A percentile compares a stretch with the other conserved stretches of the same genome.
These are phyloP conservation scores for Terfezia claveryi DNA, from an alignment of 495 filamentous ascomycete species.

Conservation along the genomic window DNA sequence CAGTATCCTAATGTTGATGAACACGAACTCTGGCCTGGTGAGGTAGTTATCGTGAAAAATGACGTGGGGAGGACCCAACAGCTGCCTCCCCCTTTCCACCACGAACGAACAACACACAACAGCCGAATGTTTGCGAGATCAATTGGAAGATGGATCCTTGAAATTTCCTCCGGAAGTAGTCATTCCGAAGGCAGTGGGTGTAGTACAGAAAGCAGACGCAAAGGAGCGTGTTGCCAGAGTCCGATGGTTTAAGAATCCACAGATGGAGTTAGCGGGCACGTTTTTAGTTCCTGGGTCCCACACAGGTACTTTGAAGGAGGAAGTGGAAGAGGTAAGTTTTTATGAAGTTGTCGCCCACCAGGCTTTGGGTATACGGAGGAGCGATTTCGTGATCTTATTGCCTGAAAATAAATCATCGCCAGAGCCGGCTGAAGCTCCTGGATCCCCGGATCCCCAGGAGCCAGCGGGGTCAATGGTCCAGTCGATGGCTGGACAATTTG, in stretches of 20 bases:
- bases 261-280: slow-evolving; percentile 22
- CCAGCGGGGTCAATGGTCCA: not conserved
- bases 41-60: slow-evolving; percentile 30
- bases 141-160: slow-evolving; percentile 2
- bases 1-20: slow-evolving; percentile 30
- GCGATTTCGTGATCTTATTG: slow-evolving; percentile 30
- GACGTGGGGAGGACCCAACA: slow-evolving; percentile 4
- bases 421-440: not conserved
- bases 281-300: slow-evolving; percentile 19
- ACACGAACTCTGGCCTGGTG: slow-evolving; percentile 37
- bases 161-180: slow-evolving; percentile 4
- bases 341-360: slow-evolving; percentile 32
- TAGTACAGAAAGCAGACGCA: slow-evolving; percentile 37
- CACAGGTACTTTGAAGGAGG: slow-evolving; percentile 23
- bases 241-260: slow-evolving; percentile 29
- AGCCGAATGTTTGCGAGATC: slow-evolving; percentile 2
- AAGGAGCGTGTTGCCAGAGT: slow-evolving; percentile 31
- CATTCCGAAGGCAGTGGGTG: slow-evolving; percentile 27
- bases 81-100: not conserved
- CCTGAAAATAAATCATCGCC: slow-evolving; percentile 10
- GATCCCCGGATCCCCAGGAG: not conserved
- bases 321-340: slow-evolving; percentile 30
- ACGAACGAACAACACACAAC: slow-evolving; percentile 1
- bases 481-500: not conserved
- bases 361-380: slow-evolving; percentile 24